Conservation (phyloP, 2,329 filamentous ascomycete genomes). For the Fusarium concolor region DNA sequence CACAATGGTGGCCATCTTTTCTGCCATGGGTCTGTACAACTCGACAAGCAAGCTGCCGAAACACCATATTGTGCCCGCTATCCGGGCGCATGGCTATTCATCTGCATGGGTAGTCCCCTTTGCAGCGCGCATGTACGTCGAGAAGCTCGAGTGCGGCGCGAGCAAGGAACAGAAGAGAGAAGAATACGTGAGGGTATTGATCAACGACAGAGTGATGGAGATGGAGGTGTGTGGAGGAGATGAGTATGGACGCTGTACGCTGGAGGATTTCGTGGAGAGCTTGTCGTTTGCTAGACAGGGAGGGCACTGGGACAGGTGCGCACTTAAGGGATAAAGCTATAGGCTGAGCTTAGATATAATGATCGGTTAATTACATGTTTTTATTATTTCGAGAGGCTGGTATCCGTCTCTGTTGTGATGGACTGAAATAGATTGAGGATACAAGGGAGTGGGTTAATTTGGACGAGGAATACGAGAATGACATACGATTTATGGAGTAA, state of each 20-base stretch:
- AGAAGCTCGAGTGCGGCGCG: constrained; percentile 80
- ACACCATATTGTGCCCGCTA: constrained; percentile 60
- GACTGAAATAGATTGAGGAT: constrained; percentile 29
- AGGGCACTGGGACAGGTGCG: constrained; percentile 72
- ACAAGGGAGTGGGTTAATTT: constrained; percentile 15
- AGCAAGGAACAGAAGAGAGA: constrained; percentile 73
- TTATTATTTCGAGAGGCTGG: constrained; percentile 12
- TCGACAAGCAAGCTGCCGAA: constrained; percentile 66
- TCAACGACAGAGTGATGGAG: constrained; percentile 86
- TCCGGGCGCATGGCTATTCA: constrained; percentile 74
- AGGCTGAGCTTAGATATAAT: constrained; percentile 13
- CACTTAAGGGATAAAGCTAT: background rate
- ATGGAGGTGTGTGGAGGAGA: constrained; percentile 78
- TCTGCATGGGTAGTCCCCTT: constrained; percentile 87
- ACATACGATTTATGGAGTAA: background rate
- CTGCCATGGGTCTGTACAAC: constrained; percentile 83
- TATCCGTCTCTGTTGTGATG: background rate
- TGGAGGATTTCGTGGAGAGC: constrained; percentile 78
- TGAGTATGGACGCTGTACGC: constrained; percentile 73
- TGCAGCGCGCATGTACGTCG: constrained; percentile 82
- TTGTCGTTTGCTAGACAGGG: constrained; percentile 78
- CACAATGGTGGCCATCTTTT: constrained; percentile 81
- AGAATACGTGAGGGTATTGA: constrained; percentile 80
- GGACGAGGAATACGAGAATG: constrained; percentile 15
- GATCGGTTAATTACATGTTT: constrained; percentile 29